Evolutionary conservation across 164 flowering plant species (phyloP), one percentile per base, ranked within the genome.

Genomic region (Stephania yunnanensis): DNA sequence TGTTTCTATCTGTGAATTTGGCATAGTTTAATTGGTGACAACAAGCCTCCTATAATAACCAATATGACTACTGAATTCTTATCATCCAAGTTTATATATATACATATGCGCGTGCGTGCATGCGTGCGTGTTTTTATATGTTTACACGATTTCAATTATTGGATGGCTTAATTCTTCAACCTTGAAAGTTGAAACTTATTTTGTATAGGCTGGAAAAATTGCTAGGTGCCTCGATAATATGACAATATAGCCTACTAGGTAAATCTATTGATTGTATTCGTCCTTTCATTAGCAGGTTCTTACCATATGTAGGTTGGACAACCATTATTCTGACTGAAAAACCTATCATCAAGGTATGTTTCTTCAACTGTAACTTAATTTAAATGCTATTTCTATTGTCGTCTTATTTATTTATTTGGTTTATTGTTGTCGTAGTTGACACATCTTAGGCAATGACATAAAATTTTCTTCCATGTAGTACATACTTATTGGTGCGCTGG

Each of bases 401-500:
- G 6, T 20, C 25, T 19, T 61, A 19, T 19, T 61, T 17, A 61
- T 13, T 13, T 0, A 12, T 53, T 13, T 13, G 19, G 61, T 53
- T 53, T 12, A 4, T 53, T 53, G 25, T 25, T 25, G 25, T 25
- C 25, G 25, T 25, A 25, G 25, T 25, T 25, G 25, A 25, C 25
- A 25, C 25, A 25, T 25, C 25, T 25, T 25, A 25, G 25, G 25
- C 25, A 25, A 25, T 25, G 25, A 25, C 25, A 25, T 25, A 25
- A 25, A 25, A 25, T 25, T 25, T 25, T 25, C 25, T 25, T 25
- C 25, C 42, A 68, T 83, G 87, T 87, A 89, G 92, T 89, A 87
- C 82, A 82, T 89, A 72, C 87, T 89, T 30, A 89, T 89, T 69
- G 91, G 92, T 45, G 89, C 89, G 9, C 70, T 89, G 78, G 92